Percentiles rank a stretch among this genome's conserved stretches.
phyloP scores from a whole-genome alignment of 164 flowering plant species.

The Sedum album region DNA sequence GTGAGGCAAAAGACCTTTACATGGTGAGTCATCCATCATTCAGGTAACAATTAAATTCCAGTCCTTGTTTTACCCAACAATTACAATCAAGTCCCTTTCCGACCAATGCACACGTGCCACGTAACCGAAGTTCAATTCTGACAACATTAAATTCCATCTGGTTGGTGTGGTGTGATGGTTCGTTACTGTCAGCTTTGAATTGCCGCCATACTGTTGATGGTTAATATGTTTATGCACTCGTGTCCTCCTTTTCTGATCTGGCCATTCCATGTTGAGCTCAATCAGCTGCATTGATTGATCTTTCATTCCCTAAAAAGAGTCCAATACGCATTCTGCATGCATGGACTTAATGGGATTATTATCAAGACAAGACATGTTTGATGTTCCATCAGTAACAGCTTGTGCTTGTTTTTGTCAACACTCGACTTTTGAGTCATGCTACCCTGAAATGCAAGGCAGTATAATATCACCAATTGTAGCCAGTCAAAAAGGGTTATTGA shows the following conservation, averaged over 20 bases:
- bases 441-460: background rate
- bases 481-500: background rate
- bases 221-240: background rate
- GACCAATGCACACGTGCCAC: background rate
- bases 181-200: background rate
- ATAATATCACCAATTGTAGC: background rate
- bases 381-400: background rate
- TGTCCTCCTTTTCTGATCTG: conserved; percentile 1
- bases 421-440: conserved; percentile 5
- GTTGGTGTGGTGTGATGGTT: background rate
- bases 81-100: conserved; percentile 5
- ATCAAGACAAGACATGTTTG: background rate
- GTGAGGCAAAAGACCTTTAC: conserved; percentile 8
- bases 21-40: too few species aligned
- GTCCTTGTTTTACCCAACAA: background rate
- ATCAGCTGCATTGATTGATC: conserved; percentile 5
- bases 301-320: background rate
- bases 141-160: background rate
- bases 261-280: background rate
- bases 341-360: background rate
- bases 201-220: background rate
- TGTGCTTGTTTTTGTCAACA: background rate
- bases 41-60: background rate
- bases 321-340: background rate
- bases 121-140: background rate